A percentile compares a stretch with the other conserved stretches of the same genome.
These are phyloP conservation scores for Dendrobium nobile DNA, from an alignment of 106 monocot genomes.

Conservation along the genomic window DNA sequence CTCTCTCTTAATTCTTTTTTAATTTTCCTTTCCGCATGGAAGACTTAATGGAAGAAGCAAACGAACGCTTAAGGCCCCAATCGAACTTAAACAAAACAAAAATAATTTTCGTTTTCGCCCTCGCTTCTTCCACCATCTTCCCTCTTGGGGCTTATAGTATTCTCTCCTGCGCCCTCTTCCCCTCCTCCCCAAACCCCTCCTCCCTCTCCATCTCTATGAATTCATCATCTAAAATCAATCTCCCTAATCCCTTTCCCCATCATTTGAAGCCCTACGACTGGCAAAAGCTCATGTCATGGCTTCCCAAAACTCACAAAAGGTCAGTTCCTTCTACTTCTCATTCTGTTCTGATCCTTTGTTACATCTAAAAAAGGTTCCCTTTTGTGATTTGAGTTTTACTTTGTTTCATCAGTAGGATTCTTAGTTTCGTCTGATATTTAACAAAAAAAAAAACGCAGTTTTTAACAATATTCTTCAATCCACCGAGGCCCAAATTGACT, in stretches of 20 bases:
- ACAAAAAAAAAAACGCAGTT: background rate
- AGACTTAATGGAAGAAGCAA: conserved; percentile 1
- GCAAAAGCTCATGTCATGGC: background rate
- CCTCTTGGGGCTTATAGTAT: background rate
- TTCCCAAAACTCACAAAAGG: conserved; percentile 1
- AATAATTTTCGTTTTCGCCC: background rate
- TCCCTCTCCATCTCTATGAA: background rate
- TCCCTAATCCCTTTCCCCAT: background rate
- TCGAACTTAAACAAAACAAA: conserved; percentile 1
- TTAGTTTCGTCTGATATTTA: background rate
- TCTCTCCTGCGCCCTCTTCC: background rate
- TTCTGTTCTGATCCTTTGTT: background rate
- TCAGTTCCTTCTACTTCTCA: background rate
- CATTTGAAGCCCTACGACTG: background rate
- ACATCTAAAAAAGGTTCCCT: background rate
- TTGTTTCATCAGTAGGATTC: background rate
- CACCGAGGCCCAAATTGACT: background rate
- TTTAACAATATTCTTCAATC: background rate
- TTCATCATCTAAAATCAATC: background rate
- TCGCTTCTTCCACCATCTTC: conserved; percentile 4
- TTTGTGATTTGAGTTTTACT: background rate
- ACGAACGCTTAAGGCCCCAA: background rate
- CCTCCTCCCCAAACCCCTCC: background rate
- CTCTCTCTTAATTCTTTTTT: background rate
- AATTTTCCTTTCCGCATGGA: background rate